phyloP scores from a whole-genome alignment of 1,284 basidiomycete species.

The Lignosus rhinocerotis region DNA sequence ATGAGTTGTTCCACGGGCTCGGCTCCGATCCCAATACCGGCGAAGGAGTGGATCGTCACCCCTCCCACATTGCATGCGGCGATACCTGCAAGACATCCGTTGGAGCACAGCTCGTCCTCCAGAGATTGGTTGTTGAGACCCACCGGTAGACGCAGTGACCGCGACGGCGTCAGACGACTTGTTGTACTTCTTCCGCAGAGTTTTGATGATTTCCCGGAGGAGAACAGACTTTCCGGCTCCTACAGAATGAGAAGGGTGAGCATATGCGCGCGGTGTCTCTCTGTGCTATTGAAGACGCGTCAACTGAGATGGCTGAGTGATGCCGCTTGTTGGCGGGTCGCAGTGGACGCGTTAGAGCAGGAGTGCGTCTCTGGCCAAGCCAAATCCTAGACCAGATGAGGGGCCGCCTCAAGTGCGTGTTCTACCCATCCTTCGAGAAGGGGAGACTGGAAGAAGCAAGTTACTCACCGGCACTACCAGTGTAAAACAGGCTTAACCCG shows the following conservation, averaged over 20 bases:
- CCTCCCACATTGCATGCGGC: constrained; percentile 93
- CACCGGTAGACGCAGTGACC: constrained; percentile 87
- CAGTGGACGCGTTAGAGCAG: too few species aligned
- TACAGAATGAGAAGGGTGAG: constrained; percentile 30
- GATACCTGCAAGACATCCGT: constrained; percentile 55
- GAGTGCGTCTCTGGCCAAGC: too few species aligned
- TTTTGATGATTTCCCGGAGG: constrained; percentile 80
- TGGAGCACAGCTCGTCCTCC: neutral
- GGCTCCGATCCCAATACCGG: constrained; percentile 81
- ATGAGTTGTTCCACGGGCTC: constrained; percentile 59
- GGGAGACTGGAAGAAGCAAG: neutral
- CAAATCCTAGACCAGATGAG: too few species aligned
- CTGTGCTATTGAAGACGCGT: neutral
- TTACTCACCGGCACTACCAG: constrained; percentile 88
- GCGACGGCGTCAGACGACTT: constrained; percentile 63
- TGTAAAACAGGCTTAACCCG: constrained; percentile 90
- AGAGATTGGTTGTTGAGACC: constrained; percentile 24
- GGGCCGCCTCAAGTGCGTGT: too few species aligned
- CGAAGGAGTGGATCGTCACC: constrained; percentile 88
- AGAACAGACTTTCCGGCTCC: constrained; percentile 94
- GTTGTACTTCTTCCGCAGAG: constrained; percentile 50
- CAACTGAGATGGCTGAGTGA: too few species aligned
- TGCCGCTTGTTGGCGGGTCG: too few species aligned
- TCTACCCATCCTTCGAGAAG: neutral
- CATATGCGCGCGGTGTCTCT: constrained; percentile 17